Base-by-base conservation (phyloP, 495 filamentous ascomycete species). In the Penicillium diatomitis region DNA sequence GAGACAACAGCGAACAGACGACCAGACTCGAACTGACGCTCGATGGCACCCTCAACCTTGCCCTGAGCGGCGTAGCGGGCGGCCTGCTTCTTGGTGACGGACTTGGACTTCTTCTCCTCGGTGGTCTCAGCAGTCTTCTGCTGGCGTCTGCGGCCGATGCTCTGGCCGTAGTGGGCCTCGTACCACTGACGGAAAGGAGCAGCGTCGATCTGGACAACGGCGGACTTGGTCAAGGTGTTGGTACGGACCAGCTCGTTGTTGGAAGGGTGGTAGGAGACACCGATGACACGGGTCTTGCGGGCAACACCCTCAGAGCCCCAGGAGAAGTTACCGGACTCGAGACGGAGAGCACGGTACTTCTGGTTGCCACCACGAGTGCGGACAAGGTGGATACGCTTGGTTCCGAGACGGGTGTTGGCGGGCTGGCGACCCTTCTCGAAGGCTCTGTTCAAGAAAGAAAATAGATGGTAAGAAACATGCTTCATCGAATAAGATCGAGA, bases 211-310 rank as follows among this genome's bases (percentile, higher is more conserved):
- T 97, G 94, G 69, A 98, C 89, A 60, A 98, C 87, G 75, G 92
- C 90, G 60, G 90, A 87, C 78, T 89, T 94, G 79, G 92, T 98
- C 69, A 99, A 80, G 78, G 92, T 96, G 82, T 99, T 99, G 72
- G 92, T 99, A 66, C 92, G 94, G 78, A 99, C 88, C 63, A 99
- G 81, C 75, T 99, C 92, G 85, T 99, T 99, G 88, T 99, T 99
- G 69, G 92, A 97, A 46, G 92, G 94, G 74, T 99, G 92, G 84
- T 85, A 99, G 64, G 84, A 85, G 75, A 97, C 94, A 62, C 76
- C 88, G 72, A 99, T 96, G 66, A 99, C 88, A 81, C 92, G 94
- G 73, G 86, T 86, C 82, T 99, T 99, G 81, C 90, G 89, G 77
- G 89, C 83, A 73, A 91, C 75, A 62, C 89, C 88, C 82, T 99